Conservation (phyloP, 805 yeast species). For the Hanseniaspora osmophila region DNA sequence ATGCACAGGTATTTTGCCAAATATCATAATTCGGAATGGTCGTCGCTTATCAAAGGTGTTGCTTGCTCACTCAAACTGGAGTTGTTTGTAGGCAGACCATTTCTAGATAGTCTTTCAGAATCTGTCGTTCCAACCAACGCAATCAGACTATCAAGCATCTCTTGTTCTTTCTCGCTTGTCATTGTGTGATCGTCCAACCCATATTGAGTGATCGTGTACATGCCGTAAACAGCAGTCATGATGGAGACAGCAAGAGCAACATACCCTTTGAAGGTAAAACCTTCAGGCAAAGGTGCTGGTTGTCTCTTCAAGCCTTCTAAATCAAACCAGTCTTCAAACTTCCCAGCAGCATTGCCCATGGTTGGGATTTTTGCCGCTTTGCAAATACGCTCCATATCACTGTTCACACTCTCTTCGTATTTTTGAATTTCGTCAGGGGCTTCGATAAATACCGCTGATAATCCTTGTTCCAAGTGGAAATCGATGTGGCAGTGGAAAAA, state of each 20-base stretch:
- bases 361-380: conserved; percentile 29
- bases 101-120: not conserved
- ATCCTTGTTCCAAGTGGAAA: conserved; percentile 75
- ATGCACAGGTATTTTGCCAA: no score
- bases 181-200: conserved; percentile 41
- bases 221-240: conserved; percentile 43
- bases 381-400: conserved; percentile 39
- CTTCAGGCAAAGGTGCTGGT: conserved; percentile 47
- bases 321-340: conserved; percentile 37
- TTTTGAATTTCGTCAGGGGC: conserved; percentile 45
- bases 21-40: no score
- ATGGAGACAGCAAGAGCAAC: conserved; percentile 44
- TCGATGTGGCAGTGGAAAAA: conserved; percentile 85
- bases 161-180: not conserved
- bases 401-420: conserved; percentile 15
- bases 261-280: conserved; percentile 61
- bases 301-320: conserved; percentile 49
- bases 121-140: not conserved
- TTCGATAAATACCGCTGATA: conserved; percentile 58
- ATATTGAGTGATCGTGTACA: conserved; percentile 42
- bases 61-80: not conserved
- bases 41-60: not conserved
- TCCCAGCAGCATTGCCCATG: conserved; percentile 67
- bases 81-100: not conserved
- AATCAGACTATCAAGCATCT: not conserved